Evolutionary conservation across 2,329 filamentous ascomycete species (phyloP).

Genomic region (Bipolaris oryzae): DNA sequence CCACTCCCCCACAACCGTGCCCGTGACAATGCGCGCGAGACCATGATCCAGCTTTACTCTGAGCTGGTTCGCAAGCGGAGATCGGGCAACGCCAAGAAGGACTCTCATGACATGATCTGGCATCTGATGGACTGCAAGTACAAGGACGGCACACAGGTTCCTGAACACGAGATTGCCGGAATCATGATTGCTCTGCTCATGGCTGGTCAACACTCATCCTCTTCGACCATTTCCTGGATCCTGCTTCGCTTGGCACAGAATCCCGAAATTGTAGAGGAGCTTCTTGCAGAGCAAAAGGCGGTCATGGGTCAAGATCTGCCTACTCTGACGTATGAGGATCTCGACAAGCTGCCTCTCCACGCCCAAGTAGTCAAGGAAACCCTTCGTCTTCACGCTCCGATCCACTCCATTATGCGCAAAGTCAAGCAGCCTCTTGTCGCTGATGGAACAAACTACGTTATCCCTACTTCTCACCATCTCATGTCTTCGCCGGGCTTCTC

Average conservation of each 20-base stretch:
- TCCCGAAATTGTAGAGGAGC: conserved; percentile 78
- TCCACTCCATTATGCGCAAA: conserved; percentile 92
- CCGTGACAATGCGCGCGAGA: conserved; percentile 78
- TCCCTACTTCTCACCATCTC: conserved; percentile 80
- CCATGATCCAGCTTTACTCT: conserved; percentile 81
- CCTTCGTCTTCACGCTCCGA: conserved; percentile 86
- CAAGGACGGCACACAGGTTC: conserved; percentile 79
- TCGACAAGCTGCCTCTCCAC: conserved; percentile 80
- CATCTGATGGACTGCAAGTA: conserved; percentile 85
- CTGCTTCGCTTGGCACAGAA: conserved; percentile 78
- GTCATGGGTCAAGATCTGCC: conserved; percentile 77
- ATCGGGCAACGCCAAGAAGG: conserved; percentile 55
- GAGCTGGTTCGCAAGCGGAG: conserved; percentile 79
- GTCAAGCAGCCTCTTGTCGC: conserved; percentile 88
- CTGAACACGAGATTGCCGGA: conserved; percentile 83
- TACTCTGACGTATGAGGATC: conserved; percentile 74
- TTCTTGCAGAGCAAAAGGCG: conserved; percentile 80
- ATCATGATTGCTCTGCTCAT: conserved; percentile 95
- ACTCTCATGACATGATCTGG: conserved; percentile 80
- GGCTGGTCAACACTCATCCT: conserved; percentile 89
- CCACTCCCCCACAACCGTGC: conserved; percentile 87
- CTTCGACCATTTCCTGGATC: conserved; percentile 84
- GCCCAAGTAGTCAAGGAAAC: conserved; percentile 89
- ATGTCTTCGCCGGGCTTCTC: conserved; percentile 86
- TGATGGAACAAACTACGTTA: conserved; percentile 79